These are phyloP conservation scores for Primulina huaijiensis DNA, from an alignment of 257 asterid species.

Conservation along the genomic window DNA sequence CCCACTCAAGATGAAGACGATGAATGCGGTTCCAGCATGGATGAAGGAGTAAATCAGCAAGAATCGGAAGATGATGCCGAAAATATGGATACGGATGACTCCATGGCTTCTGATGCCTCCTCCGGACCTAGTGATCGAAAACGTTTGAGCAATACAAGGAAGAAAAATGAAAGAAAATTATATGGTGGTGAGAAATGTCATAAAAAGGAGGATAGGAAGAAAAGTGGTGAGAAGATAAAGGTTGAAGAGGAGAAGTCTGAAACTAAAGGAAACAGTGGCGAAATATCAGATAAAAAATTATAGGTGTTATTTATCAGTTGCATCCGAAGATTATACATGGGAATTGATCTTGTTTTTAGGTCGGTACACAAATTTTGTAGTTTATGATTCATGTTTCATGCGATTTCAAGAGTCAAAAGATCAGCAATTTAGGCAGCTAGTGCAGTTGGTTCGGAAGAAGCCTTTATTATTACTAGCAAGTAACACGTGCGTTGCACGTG, in stretches of 20 bases:
- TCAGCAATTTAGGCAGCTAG: too few species aligned
- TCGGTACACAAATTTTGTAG: too few species aligned
- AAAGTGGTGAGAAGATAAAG: conserved; percentile 22
- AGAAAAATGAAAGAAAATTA: conserved; percentile 22
- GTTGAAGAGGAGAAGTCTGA: conserved; percentile 30
- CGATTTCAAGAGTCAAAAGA: too few species aligned
- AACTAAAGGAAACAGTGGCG: conserved; percentile 23
- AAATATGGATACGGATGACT: conserved; percentile 34
- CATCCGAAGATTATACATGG: too few species aligned
- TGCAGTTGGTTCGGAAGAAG: too few species aligned
- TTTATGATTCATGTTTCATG: too few species aligned
- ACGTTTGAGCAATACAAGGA: conserved; percentile 22
- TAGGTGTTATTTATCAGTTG: too few species aligned
- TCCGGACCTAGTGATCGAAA: conserved; percentile 44
- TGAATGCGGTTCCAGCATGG: background rate
- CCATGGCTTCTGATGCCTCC: conserved; percentile 54
- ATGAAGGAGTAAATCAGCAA: conserved; percentile 8
- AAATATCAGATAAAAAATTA: conserved; percentile 24
- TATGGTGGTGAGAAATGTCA: conserved; percentile 22
- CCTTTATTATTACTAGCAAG: too few species aligned
- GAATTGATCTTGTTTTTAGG: too few species aligned
- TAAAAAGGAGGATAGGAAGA: conserved; percentile 25
- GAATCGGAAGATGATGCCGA: conserved; percentile 23
- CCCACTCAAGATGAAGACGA: conserved; percentile 19
- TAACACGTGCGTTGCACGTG: too few species aligned